A percentile compares a stretch with the other conserved stretches of the same genome.
Evolutionary conservation across 176 grass and related monocot species (phyloP).

Genomic region (Carex littledalei): DNA sequence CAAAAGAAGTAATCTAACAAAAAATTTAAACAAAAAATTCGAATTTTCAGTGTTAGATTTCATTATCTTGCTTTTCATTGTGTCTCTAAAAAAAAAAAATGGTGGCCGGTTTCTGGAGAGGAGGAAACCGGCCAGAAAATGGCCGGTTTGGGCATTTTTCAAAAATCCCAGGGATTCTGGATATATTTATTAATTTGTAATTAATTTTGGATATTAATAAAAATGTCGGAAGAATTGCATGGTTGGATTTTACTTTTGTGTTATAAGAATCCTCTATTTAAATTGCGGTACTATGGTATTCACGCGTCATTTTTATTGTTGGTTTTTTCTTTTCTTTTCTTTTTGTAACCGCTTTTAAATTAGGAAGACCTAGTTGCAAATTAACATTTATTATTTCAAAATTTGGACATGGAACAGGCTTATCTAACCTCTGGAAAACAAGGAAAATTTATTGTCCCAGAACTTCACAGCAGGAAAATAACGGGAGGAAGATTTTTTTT

Average conservation of each 20-base stretch:
- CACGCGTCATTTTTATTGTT: background rate
- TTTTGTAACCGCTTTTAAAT: background rate
- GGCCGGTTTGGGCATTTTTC: too few species aligned
- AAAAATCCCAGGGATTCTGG: too few species aligned
- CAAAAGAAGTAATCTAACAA: too few species aligned
- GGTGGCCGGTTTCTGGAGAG: too few species aligned
- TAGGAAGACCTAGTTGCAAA: background rate
- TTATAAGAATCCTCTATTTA: background rate
- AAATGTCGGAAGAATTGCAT: background rate
- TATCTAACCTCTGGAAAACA: background rate
- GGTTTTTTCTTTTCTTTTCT: background rate
- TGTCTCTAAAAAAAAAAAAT: too few species aligned
- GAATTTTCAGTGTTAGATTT: too few species aligned
- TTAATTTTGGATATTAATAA: too few species aligned
- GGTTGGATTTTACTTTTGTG: background rate
- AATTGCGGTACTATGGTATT: background rate
- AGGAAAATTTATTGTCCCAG: background rate
- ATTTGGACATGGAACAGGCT: background rate
- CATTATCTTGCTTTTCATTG: too few species aligned
- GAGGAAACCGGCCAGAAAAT: too few species aligned
- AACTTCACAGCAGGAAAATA: background rate
- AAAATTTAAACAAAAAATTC: too few species aligned
- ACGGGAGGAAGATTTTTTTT: background rate
- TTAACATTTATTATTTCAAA: background rate
- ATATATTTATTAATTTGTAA: too few species aligned